Evolutionary conservation across 257 asterid species (phyloP), one percentile per base, ranked within the genome.

Genomic region (Solanum chiquidenum): DNA sequence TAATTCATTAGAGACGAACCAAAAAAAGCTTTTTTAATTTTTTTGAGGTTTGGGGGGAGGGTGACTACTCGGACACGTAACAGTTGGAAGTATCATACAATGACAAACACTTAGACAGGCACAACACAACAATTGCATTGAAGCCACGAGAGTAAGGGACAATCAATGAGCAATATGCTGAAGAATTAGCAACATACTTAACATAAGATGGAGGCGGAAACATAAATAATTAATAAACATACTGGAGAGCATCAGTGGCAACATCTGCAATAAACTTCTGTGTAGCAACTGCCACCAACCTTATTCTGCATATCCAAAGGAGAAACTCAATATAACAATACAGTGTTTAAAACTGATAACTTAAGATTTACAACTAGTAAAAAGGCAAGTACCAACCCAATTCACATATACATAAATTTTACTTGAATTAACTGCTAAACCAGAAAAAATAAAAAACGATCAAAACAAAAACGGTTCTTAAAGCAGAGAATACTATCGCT

Each of bases 201-300:
- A 80, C 16, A 44, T 8, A 27, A 46, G 84, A 34, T 34, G 80
- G 33, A 85, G 46, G 46, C 29, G 12, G 40, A 71, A 87, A 66
- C 20, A 40, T 29, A 21, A 31, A 88, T 42, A 40, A 86, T 52
- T 52, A 52, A 52, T 1, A 52, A 52, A 91, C 98, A 49, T 94
- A 95, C 99, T 95, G 99, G 90, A 97, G 99, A 88, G 99, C 98
- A 83, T 97, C 98, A 64, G 98, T 95, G 55, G 99, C 98, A 80
- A 97, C 98, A 52, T 97, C 98, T 40, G 99, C 94, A n/a, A 97
- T 95, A 75, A 97, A 97, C 89, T 95, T 97, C 95, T 97, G 99
- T 25, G 99, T 95, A 75, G 99, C 98, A 85, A 97, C 98, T n/a
- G 99, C 98, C 27, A 97, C 98, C 91, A 97, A 94, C 93, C 99